Conservation (phyloP, 2,329 filamentous ascomycete genomes). For the Grosmannia penicillata region DNA sequence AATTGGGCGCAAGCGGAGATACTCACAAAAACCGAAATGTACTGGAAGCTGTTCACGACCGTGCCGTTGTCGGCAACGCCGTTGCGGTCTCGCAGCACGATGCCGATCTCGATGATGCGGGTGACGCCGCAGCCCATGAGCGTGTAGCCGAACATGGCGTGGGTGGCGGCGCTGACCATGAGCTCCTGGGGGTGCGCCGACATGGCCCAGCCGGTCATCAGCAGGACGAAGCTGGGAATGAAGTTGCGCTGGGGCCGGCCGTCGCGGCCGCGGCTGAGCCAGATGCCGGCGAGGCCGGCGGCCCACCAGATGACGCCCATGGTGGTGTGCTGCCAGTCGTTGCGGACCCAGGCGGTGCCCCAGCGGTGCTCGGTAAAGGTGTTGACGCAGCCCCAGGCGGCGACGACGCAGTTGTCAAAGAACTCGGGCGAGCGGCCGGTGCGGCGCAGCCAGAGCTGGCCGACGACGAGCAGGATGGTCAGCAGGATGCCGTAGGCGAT, state of each 20-base stretch:
- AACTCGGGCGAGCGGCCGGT: conserved; percentile 89
- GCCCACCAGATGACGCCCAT: conserved; percentile 99
- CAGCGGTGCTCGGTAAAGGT: conserved; percentile 96
- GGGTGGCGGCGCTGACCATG: conserved; percentile 73
- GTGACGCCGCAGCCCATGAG: conserved; percentile 79
- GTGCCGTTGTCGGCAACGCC: conserved; percentile 51
- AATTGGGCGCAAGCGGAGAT: not conserved
- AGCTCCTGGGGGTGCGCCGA: conserved; percentile 76
- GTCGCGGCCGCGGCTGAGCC: conserved; percentile 73
- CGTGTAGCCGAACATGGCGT: conserved; percentile 83
- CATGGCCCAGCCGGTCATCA: conserved; percentile 94
- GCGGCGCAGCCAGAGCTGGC: conserved; percentile 71
- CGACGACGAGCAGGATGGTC: conserved; percentile 73
- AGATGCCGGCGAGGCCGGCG: conserved; percentile 79
- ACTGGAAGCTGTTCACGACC: conserved; percentile 49
- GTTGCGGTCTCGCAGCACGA: conserved; percentile 62
- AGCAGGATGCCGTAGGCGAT: conserved; percentile 85
- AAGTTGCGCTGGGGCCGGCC: conserved; percentile 85
- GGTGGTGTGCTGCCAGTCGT: conserved; percentile 95
- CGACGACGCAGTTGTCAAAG: conserved; percentile 83
- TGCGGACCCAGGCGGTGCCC: conserved; percentile 77
- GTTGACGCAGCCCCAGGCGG: conserved; percentile 91
- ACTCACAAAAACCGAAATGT: conserved; percentile 42
- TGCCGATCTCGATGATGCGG: conserved; percentile 81
- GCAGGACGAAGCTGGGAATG: conserved; percentile 77